Evolutionary conservation across 1,284 basidiomycete genomes (phyloP).

Genomic region (Porogramme epimiltina): DNA sequence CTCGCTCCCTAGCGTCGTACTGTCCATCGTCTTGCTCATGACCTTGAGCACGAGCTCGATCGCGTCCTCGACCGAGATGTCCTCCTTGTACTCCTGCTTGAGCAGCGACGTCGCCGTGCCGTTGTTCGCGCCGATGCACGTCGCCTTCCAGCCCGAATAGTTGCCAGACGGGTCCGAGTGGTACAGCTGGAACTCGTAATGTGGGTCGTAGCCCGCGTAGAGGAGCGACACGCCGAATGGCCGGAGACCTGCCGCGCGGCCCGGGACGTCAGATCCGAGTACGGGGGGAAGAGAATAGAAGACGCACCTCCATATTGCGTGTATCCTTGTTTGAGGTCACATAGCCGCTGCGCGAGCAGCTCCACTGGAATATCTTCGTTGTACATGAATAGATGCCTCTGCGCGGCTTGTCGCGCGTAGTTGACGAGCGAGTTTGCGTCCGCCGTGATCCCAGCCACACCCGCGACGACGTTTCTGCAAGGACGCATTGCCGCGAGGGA

Average conservation of each 20-base stretch:
- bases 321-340: conserved; percentile 98
- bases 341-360: conserved; percentile 90
- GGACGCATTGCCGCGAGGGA: not conserved
- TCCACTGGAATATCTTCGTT: conserved; percentile 99
- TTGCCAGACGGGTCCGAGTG: conserved; percentile 98
- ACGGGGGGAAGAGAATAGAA: not conserved
- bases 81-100: conserved; percentile 99
- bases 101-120: conserved; percentile 92
- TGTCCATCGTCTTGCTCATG: conserved; percentile 99
- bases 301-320: conserved; percentile 92
- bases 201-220: conserved; percentile 95
- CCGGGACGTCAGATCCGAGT: not conserved
- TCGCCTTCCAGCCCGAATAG: conserved; percentile 99
- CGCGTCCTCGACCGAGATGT: conserved; percentile 89
- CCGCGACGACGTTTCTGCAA: conserved; percentile 89
- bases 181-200: conserved; percentile 97
- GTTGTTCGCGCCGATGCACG: conserved; percentile 96
- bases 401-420: conserved; percentile 90
- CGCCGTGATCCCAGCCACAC: conserved; percentile 94
- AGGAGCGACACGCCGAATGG: conserved; percentile 97
- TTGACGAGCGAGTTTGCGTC: conserved; percentile 98
- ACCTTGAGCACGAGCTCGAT: conserved; percentile 89
- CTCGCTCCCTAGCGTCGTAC: conserved; percentile 93
- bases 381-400: conserved; percentile 86
- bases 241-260: conserved; percentile 70